These are phyloP conservation scores for Calonectria pauciramosa DNA, from an alignment of 2,329 filamentous ascomycete species.

Conservation along the genomic window DNA sequence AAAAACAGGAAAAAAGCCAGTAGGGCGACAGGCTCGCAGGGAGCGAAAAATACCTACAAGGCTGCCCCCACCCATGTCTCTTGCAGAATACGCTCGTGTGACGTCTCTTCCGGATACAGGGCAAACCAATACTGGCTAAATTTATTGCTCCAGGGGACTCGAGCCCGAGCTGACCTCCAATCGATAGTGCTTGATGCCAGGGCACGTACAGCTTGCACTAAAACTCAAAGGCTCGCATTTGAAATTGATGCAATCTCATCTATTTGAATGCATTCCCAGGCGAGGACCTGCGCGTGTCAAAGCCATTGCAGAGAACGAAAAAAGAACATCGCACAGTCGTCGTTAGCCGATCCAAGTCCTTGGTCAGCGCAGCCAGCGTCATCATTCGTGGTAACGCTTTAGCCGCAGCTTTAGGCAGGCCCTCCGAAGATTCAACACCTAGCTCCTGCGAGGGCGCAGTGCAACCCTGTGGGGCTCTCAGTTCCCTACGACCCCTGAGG, in stretches of 20 bases:
- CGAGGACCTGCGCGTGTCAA: background rate
- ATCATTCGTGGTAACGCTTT: conserved; percentile 39
- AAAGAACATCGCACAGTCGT: background rate
- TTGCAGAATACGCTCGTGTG: background rate
- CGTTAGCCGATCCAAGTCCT: background rate
- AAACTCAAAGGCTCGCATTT: conserved; percentile 11
- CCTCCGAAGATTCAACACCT: conserved; percentile 32
- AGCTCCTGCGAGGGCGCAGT: conserved; percentile 13
- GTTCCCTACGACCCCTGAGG: conserved; percentile 1
- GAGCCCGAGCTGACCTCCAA: background rate
- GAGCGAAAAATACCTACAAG: background rate
- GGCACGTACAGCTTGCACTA: background rate
- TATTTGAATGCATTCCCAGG: background rate
- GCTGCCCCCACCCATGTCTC: background rate
- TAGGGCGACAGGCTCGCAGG: background rate
- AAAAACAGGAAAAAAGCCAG: background rate
- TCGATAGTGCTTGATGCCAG: background rate
- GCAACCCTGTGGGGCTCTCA: conserved; percentile 3
- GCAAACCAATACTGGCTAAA: background rate
- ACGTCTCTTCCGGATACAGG: background rate
- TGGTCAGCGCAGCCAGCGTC: background rate
- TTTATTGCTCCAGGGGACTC: background rate
- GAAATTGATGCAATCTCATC: conserved; percentile 8
- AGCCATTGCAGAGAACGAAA: background rate
- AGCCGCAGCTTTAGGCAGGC: conserved; percentile 25